Percentiles rank a stretch among this genome's conserved stretches.
These are phyloP conservation scores for Leccinum rimulosum DNA, from an alignment of 768 basidiomycete genomes.

Conservation along the genomic window DNA sequence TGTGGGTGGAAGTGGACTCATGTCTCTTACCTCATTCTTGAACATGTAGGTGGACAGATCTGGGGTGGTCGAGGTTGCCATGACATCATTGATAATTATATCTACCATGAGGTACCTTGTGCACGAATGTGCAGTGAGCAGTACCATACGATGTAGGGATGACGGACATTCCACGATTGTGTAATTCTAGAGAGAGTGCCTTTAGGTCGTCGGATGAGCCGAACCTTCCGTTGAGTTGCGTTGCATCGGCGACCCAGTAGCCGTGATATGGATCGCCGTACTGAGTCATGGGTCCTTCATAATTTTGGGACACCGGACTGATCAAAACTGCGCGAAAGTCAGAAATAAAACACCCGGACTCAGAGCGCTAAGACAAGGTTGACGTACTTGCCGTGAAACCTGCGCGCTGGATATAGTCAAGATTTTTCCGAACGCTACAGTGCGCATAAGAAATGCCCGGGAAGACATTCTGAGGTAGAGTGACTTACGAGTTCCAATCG, in stretches of 20 bases:
- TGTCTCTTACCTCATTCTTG: constrained; percentile 49
- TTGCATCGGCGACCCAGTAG: constrained; percentile 76
- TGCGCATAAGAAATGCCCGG: not conserved
- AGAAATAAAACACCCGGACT: not conserved
- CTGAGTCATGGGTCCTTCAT: constrained; percentile 61
- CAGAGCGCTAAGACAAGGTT: not conserved
- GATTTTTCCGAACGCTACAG: constrained; percentile 59
- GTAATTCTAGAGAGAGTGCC: constrained; percentile 61
- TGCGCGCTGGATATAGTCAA: constrained; percentile 83
- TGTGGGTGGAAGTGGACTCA: not conserved
- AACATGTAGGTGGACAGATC: constrained; percentile 68
- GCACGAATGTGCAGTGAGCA: not conserved
- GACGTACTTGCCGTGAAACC: constrained; percentile 73
- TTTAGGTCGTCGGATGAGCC: constrained; percentile 74
- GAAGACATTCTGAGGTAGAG: not conserved
- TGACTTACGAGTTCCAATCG: constrained; percentile 14
- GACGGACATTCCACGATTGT: constrained; percentile 66
- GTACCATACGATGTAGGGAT: not conserved
- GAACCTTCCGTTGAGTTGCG: constrained; percentile 65
- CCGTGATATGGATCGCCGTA: constrained; percentile 88
- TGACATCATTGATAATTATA: constrained; percentile 84
- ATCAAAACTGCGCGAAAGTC: constrained; percentile 63
- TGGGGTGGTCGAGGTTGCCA: constrained; percentile 60
- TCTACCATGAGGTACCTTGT: constrained; percentile 72
- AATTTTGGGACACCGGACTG: constrained; percentile 78